phyloP scores from a whole-genome alignment of 345 rosid species.

The Atalantia buxifolia region DNA sequence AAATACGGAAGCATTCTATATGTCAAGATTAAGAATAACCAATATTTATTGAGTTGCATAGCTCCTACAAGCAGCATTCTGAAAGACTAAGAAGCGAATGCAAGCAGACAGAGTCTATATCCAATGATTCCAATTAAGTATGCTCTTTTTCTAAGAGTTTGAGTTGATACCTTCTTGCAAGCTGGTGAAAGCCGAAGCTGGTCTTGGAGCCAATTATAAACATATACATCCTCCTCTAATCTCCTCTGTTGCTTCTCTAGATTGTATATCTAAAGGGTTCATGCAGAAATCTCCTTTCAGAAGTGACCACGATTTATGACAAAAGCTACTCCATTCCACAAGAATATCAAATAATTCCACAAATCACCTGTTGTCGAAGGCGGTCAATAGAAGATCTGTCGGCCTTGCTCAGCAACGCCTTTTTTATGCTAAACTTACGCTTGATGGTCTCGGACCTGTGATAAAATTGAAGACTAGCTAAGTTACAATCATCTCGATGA shows the following conservation, averaged over 20 bases:
- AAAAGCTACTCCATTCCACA: background rate
- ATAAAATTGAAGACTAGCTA: constrained; percentile 3
- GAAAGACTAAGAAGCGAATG: background rate
- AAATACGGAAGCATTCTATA: background rate
- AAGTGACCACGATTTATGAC: constrained; percentile 8
- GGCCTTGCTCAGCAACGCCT: constrained; percentile 77
- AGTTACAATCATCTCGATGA: background rate
- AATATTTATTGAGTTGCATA: background rate
- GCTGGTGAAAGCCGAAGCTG: constrained; percentile 89
- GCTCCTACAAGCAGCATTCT: background rate
- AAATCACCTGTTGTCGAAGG: constrained; percentile 70
- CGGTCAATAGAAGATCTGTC: constrained; percentile 86
- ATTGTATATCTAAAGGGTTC: constrained; percentile 57
- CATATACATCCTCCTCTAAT: constrained; percentile 81
- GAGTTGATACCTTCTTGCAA: constrained; percentile 67
- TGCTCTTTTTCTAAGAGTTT: background rate
- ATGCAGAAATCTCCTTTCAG: constrained; percentile 10
- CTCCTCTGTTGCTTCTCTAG: constrained; percentile 83
- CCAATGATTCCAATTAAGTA: background rate
- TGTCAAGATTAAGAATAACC: background rate
- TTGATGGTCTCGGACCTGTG: constrained; percentile 70
- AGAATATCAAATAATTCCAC: constrained; percentile 14
- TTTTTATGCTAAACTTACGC: constrained; percentile 78
- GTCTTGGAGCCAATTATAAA: constrained; percentile 90
- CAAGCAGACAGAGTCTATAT: background rate